A percentile compares a stretch with the other conserved stretches of the same genome.
These are phyloP conservation scores for Neurospora sp. DNA, from an alignment of 495 filamentous ascomycete genomes.

Conservation along the genomic window DNA sequence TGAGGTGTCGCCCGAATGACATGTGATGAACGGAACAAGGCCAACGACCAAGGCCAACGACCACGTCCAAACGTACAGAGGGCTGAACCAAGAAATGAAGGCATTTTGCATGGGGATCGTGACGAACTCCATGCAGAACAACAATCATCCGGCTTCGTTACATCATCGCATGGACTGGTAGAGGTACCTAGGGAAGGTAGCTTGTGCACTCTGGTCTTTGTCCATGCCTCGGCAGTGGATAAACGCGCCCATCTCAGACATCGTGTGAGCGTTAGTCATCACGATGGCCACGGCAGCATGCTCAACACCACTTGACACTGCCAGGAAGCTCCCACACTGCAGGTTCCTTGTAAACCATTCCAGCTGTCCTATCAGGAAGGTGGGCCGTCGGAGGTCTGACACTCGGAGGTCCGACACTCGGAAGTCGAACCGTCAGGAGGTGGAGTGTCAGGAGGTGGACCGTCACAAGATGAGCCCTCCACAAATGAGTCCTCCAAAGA, in stretches of 20 bases:
- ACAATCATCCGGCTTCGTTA: not conserved
- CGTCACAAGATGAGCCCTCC: not conserved
- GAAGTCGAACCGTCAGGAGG: not conserved
- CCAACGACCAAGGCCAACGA: not conserved
- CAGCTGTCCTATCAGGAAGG: not conserved
- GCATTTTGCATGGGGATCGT: not conserved
- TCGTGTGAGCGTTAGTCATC: not conserved
- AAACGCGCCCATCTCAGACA: not conserved
- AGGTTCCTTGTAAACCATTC: not conserved
- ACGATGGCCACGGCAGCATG: not conserved
- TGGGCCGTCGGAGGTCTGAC: not conserved
- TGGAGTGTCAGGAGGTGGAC: not conserved
- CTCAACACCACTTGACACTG: not conserved
- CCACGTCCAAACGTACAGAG: not conserved
- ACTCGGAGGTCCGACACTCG: not conserved
- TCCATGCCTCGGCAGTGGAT: not conserved
- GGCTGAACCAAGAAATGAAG: not conserved
- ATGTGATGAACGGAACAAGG: not conserved
- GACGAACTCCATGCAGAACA: not conserved
- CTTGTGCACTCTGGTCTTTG: not conserved
- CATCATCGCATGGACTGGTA: not conserved
- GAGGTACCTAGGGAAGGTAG: not conserved
- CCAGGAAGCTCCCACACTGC: not conserved
- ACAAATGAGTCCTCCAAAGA: not conserved
- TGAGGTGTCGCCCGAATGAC: not conserved